Conservation (phyloP, 192 early-diverging fungal genomes). For the Backusella psychrophila region DNA sequence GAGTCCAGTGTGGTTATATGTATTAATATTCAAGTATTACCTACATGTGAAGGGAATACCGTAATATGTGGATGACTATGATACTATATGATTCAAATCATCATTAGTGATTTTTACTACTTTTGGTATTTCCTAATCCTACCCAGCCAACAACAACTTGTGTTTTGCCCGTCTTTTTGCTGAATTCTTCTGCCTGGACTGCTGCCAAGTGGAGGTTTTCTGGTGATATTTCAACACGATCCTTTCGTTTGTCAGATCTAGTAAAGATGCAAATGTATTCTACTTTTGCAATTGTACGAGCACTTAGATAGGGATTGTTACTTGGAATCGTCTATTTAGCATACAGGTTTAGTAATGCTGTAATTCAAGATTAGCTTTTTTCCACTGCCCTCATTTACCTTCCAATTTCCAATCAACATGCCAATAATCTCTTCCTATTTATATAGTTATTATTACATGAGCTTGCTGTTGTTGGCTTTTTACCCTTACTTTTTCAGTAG, state of each 20-base stretch:
- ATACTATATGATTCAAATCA: constrained; percentile 30
- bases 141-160: constrained; percentile 54
- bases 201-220: constrained; percentile 49
- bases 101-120: background rate
- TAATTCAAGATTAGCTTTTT: background rate
- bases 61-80: constrained; percentile 58
- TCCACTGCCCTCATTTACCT: constrained; percentile 22
- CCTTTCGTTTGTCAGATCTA: constrained; percentile 51
- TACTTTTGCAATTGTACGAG: constrained; percentile 36
- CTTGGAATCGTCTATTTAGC: background rate
- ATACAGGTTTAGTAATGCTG: background rate
- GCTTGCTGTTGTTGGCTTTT: background rate
- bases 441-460: background rate
- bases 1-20: too few relatives aligned
- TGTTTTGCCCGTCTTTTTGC: constrained; percentile 18
- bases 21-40: constrained; percentile 16
- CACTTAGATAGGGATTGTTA: constrained; percentile 21
- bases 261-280: constrained; percentile 43
- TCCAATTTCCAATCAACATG: constrained; percentile 53
- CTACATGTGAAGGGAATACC: constrained; percentile 52
- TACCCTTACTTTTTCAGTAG: constrained; percentile 43
- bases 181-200: constrained; percentile 40
- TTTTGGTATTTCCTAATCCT: constrained; percentile 7
- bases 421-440: constrained; percentile 56
- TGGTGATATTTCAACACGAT: constrained; percentile 52